Conservation (phyloP, 768 basidiomycete genomes). For the Steccherinum ochraceum region DNA sequence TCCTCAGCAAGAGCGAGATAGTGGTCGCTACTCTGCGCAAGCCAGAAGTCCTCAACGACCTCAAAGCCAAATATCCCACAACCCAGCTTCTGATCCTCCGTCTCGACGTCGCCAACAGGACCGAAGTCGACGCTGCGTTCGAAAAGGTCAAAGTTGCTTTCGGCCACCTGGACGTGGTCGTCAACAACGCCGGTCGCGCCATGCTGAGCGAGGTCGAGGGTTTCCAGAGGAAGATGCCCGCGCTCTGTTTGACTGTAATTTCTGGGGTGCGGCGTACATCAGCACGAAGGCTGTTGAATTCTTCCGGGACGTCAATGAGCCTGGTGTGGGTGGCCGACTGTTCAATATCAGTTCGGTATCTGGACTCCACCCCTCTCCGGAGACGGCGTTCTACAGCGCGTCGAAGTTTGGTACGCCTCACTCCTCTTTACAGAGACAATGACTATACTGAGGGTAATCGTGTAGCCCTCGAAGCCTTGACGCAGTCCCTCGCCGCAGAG, state of each 20-base stretch:
- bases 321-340: conserved; percentile 27
- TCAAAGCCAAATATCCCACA: conserved; percentile 9
- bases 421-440: no score
- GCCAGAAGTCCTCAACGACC: conserved; percentile 17
- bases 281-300: conserved; percentile 25
- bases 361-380: conserved; percentile 13
- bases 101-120: not conserved
- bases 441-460: no score
- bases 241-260: conserved; percentile 17
- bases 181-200: not conserved
- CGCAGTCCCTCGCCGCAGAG: conserved; percentile 21
- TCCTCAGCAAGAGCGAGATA: conserved; percentile 17
- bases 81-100: conserved; percentile 12
- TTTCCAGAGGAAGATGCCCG: not conserved
- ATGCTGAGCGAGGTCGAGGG: not conserved
- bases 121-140: not conserved
- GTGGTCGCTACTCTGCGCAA: conserved; percentile 21
- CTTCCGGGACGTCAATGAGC: conserved; percentile 32
- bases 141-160: not conserved
- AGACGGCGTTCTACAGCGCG: conserved; percentile 9
- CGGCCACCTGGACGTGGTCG: conserved; percentile 1
- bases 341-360: conserved; percentile 27
- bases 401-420: conserved; percentile 11
- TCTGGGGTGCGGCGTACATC: conserved; percentile 24
- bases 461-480: conserved; percentile 27